phyloP scores from a whole-genome alignment of 2,329 filamentous ascomycete genomes.

The Cladobotryum mycophilum region DNA sequence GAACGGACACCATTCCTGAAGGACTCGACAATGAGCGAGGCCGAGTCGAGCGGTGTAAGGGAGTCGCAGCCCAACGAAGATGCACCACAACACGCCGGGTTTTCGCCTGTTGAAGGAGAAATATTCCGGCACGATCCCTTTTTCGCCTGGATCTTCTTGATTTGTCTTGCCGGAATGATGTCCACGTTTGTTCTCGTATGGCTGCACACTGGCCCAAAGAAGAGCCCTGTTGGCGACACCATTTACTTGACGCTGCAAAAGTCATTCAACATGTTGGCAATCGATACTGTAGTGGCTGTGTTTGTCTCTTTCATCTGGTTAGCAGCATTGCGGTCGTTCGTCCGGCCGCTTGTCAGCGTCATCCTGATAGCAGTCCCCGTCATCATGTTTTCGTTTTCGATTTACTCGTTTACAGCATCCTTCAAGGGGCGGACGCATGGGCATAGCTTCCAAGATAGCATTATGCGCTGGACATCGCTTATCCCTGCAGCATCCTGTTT shows the following conservation, averaged over 20 bases:
- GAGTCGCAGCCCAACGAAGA: slow-evolving; percentile 34
- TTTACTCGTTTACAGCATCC: slow-evolving; percentile 87
- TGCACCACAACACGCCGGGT: slow-evolving; percentile 32
- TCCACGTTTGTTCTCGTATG: slow-evolving; percentile 86
- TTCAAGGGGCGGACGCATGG: slow-evolving; percentile 73
- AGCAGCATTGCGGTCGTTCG: slow-evolving; percentile 79
- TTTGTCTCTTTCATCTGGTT: slow-evolving; percentile 88
- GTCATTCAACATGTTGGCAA: slow-evolving; percentile 82
- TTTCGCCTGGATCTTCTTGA: slow-evolving; percentile 85
- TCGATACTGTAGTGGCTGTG: slow-evolving; percentile 86
- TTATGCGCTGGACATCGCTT: slow-evolving; percentile 82
- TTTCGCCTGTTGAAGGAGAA: slow-evolving; percentile 56
- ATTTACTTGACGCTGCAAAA: slow-evolving; percentile 84
- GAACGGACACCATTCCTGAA: slow-evolving; percentile 35
- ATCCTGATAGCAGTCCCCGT: slow-evolving; percentile 80
- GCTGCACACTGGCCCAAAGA: slow-evolving; percentile 72
- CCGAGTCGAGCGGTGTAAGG: slow-evolving; percentile 37
- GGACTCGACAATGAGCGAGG: slow-evolving; percentile 39
- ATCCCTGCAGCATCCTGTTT: slow-evolving; percentile 67
- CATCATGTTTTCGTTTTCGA: slow-evolving; percentile 79
- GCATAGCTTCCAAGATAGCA: slow-evolving; percentile 73
- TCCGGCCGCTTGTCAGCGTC: slow-evolving; percentile 71
- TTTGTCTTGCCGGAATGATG: slow-evolving; percentile 75
- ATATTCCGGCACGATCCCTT: slow-evolving; percentile 81
- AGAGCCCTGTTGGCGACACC: slow-evolving; percentile 77